Evolutionary conservation across 208 protist species (phyloP).

Genomic region (Acanthamoeba sp.): DNA sequence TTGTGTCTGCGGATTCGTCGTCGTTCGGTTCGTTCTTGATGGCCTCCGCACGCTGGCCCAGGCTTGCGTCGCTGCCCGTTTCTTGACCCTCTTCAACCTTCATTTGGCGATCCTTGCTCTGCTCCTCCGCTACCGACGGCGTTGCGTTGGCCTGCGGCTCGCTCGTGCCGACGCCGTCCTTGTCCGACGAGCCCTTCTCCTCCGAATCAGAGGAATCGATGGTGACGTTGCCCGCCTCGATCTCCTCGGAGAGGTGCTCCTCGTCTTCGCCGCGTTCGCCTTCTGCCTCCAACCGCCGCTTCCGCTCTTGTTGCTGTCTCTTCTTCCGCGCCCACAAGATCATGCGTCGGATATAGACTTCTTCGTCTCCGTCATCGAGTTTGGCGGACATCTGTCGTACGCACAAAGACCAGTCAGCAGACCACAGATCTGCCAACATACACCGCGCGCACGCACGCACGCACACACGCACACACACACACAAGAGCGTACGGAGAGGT

Average conservation of each 20-base stretch:
- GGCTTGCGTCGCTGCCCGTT: too few relatives aligned
- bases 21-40: neutral
- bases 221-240: neutral
- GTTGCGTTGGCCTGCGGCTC: neutral
- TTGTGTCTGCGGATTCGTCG: neutral
- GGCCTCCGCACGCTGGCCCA: too few relatives aligned
- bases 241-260: neutral
- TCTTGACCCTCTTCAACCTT: neutral
- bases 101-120: too few relatives aligned
- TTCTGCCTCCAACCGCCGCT: neutral
- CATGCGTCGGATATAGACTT: neutral
- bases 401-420: too few relatives aligned
- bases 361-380: slow-evolving; percentile 16
- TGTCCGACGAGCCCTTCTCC: neutral
- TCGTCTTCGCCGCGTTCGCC: neutral
- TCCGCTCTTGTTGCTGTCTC: neutral
- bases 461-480: too few relatives aligned
- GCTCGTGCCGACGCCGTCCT: neutral
- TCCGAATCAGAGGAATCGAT: slow-evolving; percentile 10
- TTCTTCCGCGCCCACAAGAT: neutral
- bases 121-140: neutral
- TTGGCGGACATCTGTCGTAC: neutral
- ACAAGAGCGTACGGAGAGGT: neutral
- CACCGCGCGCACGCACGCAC: neutral
- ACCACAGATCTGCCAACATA: neutral